Evolutionary conservation across 208 protist genomes (phyloP).

Genomic region (Crithidia bombi): DNA sequence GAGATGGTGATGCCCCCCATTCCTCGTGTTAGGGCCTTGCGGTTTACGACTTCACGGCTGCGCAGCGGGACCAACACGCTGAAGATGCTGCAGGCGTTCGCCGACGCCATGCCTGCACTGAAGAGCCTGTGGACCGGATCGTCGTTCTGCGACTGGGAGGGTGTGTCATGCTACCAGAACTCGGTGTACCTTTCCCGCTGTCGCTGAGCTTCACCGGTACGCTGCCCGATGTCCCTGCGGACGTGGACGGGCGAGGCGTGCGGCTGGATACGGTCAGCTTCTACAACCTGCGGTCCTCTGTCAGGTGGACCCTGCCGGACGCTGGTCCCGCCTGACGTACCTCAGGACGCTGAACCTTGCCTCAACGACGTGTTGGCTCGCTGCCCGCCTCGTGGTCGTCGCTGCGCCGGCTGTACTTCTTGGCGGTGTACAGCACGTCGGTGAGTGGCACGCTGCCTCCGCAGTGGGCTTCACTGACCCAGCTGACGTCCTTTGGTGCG

Average conservation of each 20-base stretch:
- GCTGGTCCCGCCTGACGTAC: conserved; percentile 3
- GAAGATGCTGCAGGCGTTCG: conserved; percentile 14
- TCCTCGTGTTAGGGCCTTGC: not conserved
- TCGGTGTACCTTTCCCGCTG: not conserved
- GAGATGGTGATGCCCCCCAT: conserved; percentile 4
- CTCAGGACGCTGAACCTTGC: not conserved
- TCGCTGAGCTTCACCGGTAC: not conserved
- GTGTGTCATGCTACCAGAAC: not conserved
- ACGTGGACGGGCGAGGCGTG: not conserved
- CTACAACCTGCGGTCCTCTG: not conserved
- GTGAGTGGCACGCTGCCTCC: not conserved
- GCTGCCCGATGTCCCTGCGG: conserved; percentile 4
- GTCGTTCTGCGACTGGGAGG: conserved; percentile 21
- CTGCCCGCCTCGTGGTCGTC: not conserved
- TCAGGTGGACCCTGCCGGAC: conserved; percentile 8
- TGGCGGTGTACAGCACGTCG: not conserved
- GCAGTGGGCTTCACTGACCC: not conserved
- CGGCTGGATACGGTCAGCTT: not conserved
- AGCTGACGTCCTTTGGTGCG: not conserved
- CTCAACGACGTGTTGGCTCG: conserved; percentile 1
- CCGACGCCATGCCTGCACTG: not conserved
- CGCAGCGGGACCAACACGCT: conserved; percentile 11
- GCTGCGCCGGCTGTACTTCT: not conserved
- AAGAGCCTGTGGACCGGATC: conserved; percentile 20
- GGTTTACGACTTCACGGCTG: not conserved